These are phyloP conservation scores for Eugenia klotzschiana DNA, from an alignment of 441 rosid species.

Conservation along the genomic window DNA sequence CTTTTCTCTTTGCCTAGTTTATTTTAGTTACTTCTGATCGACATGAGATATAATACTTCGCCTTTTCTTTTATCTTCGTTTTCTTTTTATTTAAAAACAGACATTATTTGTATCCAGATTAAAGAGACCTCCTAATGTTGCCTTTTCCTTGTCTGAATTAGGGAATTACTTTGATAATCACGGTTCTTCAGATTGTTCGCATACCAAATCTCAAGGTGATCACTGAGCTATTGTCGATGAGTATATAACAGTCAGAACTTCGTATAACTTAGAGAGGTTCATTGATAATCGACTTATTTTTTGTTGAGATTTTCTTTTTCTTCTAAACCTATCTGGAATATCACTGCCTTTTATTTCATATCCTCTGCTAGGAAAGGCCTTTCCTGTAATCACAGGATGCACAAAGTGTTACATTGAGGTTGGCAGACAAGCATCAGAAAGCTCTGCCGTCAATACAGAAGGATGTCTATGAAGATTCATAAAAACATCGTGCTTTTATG, in stretches of 20 bases:
- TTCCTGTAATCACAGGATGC: not conserved
- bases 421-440: not conserved
- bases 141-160: slow-evolving; percentile 4
- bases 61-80: not conserved
- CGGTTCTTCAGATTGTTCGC: slow-evolving; percentile 43
- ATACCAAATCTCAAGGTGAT: slow-evolving; percentile 45
- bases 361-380: not conserved
- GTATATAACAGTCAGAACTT: not conserved
- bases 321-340: not conserved
- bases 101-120: not conserved
- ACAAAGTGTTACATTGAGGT: not conserved
- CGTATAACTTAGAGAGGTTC: not conserved
- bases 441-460: not conserved
- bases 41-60: not conserved
- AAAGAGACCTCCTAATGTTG: slow-evolving; percentile 3
- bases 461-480: not conserved
- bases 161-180: slow-evolving; percentile 44
- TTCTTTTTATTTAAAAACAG: not conserved
- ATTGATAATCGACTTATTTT: not conserved
- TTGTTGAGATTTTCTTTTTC: not conserved
- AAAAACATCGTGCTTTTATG: not conserved
- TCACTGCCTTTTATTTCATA: not conserved
- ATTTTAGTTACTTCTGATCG: not conserved
- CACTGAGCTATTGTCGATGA: not conserved
- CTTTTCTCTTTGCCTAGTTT: not conserved